Percentiles rank a stretch among this genome's conserved stretches.
phyloP scores from a whole-genome alignment of 768 basidiomycete genomes.

The Tulasnella sp. region DNA sequence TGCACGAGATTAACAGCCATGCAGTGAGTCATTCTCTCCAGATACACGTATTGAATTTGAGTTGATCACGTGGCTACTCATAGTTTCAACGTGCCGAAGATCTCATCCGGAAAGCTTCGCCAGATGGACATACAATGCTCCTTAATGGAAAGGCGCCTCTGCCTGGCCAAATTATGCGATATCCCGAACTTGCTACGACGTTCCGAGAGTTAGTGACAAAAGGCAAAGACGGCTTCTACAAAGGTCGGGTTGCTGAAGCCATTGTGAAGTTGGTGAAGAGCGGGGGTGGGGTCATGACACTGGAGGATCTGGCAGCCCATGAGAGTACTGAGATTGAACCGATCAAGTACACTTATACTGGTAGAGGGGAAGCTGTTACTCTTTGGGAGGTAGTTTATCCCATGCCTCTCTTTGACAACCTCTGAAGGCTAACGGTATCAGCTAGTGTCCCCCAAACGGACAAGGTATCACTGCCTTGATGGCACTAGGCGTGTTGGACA shows the following conservation, averaged over 20 bases:
- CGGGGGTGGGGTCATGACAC: slow-evolving; percentile 86
- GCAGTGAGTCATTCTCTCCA: slow-evolving; percentile 33
- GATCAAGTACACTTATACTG: slow-evolving; percentile 77
- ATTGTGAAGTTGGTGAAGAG: slow-evolving; percentile 78
- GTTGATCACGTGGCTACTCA: too few relatives aligned
- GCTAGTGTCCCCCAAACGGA: slow-evolving; percentile 88
- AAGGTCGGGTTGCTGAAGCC: slow-evolving; percentile 78
- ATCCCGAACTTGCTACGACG: slow-evolving; percentile 74
- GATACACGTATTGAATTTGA: slow-evolving; percentile 14
- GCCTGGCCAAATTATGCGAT: slow-evolving; percentile 72
- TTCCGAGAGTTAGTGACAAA: slow-evolving; percentile 69
- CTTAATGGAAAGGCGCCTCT: slow-evolving; percentile 72
- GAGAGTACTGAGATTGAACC: slow-evolving; percentile 73
- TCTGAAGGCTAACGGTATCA: not conserved
- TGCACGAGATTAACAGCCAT: slow-evolving; percentile 68
- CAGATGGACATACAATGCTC: slow-evolving; percentile 78
- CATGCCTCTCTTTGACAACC: not conserved
- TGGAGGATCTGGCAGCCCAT: slow-evolving; percentile 86
- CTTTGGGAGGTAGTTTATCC: slow-evolving; percentile 64
- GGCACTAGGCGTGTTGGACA: slow-evolving; percentile 87
- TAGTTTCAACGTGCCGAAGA: slow-evolving; percentile 50
- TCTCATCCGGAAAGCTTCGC: slow-evolving; percentile 72
- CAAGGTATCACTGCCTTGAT: slow-evolving; percentile 95
- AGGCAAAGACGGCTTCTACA: slow-evolving; percentile 91
- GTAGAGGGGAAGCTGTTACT: slow-evolving; percentile 51